phyloP scores from a whole-genome alignment of 306 rosid species.

The Prunus salicina region DNA sequence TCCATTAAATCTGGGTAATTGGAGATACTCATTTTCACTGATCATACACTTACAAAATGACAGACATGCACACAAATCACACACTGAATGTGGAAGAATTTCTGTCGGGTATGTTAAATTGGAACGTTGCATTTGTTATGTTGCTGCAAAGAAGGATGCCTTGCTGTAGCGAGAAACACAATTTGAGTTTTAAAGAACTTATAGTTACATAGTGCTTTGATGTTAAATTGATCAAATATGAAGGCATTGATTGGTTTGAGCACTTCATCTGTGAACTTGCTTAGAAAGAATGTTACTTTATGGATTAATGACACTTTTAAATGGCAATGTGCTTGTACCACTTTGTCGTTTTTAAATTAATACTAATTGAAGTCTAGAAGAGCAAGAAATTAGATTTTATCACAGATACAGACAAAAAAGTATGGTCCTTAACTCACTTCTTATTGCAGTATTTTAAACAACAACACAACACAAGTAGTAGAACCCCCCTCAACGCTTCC shows the following conservation, averaged over 20 bases:
- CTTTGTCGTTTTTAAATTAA: neutral
- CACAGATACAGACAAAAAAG: neutral
- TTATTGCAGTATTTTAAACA: constrained; percentile 55
- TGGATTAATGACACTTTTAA: neutral
- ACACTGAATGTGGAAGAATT: neutral
- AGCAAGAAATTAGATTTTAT: neutral
- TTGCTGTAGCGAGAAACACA: neutral
- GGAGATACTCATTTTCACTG: no score
- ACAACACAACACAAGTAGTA: constrained; percentile 62
- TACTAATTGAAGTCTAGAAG: neutral
- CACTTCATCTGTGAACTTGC: neutral
- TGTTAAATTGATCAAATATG: neutral
- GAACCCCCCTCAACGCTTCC: constrained; percentile 49
- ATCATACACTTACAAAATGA: no score
- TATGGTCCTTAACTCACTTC: constrained; percentile 16
- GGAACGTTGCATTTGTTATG: neutral
- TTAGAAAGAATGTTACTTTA: neutral
- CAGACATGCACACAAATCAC: no score
- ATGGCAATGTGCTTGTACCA: neutral
- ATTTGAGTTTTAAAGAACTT: neutral
- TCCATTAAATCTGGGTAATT: no score
- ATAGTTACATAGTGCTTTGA: neutral
- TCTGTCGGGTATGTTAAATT: neutral
- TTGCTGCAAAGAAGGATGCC: neutral
- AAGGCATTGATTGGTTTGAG: neutral